phyloP scores from a whole-genome alignment of 2,329 filamentous ascomycete genomes.

The Phaeosphaeriaceae sp. region DNA sequence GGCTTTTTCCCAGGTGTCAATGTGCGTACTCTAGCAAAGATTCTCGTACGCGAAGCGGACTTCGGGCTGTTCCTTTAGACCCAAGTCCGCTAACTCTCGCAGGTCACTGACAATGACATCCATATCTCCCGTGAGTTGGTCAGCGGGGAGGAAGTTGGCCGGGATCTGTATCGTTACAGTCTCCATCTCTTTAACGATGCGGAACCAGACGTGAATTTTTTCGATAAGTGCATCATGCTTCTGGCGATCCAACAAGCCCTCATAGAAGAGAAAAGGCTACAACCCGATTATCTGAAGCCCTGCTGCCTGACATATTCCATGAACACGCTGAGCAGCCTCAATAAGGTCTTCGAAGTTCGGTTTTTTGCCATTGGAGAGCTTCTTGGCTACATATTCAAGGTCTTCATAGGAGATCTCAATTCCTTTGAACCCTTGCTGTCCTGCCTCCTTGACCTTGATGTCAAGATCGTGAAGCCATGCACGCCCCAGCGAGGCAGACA shows the following conservation, averaged over 20 bases:
- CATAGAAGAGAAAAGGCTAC: constrained; percentile 10
- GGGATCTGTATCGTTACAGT: constrained; percentile 10
- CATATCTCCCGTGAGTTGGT: constrained; percentile 6
- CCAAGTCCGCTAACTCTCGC: neutral
- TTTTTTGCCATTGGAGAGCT: neutral
- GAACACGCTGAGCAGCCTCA: constrained; percentile 2
- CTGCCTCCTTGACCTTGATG: constrained; percentile 5
- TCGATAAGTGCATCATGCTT: constrained; percentile 6
- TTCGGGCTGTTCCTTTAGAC: neutral
- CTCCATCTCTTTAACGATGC: constrained; percentile 5
- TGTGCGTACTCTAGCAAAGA: constrained; percentile 8
- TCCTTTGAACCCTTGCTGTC: constrained; percentile 3
- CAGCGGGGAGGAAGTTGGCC: constrained; percentile 6
- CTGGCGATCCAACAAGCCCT: constrained; percentile 8
- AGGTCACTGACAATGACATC: constrained; percentile 5
- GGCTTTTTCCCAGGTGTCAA: constrained; percentile 10
- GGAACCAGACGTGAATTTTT: constrained; percentile 9
- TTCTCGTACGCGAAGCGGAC: constrained; percentile 5
- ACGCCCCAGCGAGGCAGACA: constrained; percentile 7
- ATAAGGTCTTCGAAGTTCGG: neutral
- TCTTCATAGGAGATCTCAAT: constrained; percentile 12
- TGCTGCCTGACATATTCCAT: neutral
- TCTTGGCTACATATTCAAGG: constrained; percentile 6
- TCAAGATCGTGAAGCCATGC: constrained; percentile 9
- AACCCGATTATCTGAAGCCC: constrained; percentile 5